phyloP scores from a whole-genome alignment of 2,329 filamentous ascomycete species.

The Ustilaginoidea virens region DNA sequence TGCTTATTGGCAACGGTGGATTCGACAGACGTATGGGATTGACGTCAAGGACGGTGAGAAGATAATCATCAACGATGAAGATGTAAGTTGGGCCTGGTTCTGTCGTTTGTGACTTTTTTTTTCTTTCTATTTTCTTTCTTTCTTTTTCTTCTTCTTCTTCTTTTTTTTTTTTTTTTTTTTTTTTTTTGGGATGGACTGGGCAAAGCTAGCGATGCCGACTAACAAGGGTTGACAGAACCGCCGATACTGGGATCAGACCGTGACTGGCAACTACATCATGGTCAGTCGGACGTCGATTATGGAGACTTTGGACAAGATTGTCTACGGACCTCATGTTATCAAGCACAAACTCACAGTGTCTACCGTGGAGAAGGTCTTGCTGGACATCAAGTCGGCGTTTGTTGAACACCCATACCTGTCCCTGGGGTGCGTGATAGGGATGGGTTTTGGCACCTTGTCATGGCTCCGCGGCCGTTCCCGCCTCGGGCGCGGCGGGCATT shows the following conservation, averaged over 20 bases:
- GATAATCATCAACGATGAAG: constrained; percentile 93
- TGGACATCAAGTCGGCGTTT: constrained; percentile 44
- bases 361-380: constrained; percentile 55
- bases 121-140: neutral
- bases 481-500: constrained; percentile 39
- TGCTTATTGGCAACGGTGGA: constrained; percentile 94
- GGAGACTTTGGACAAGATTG: constrained; percentile 64
- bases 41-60: constrained; percentile 77
- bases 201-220: too few species aligned
- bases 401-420: constrained; percentile 44
- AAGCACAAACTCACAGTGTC: constrained; percentile 65
- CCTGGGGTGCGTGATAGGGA: constrained; percentile 39
- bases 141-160: neutral
- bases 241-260: constrained; percentile 86
- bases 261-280: constrained; percentile 78
- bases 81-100: constrained; percentile 70
- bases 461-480: constrained; percentile 41
- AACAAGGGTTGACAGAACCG: constrained; percentile 45
- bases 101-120: neutral
- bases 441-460: constrained; percentile 35
- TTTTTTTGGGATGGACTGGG: too few species aligned
- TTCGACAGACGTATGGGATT: constrained; percentile 86
- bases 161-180: neutral
- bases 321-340: constrained; percentile 53
- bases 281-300: constrained; percentile 81